phyloP scores from a whole-genome alignment of 345 rosid species.

The Salix koriyanagi region DNA sequence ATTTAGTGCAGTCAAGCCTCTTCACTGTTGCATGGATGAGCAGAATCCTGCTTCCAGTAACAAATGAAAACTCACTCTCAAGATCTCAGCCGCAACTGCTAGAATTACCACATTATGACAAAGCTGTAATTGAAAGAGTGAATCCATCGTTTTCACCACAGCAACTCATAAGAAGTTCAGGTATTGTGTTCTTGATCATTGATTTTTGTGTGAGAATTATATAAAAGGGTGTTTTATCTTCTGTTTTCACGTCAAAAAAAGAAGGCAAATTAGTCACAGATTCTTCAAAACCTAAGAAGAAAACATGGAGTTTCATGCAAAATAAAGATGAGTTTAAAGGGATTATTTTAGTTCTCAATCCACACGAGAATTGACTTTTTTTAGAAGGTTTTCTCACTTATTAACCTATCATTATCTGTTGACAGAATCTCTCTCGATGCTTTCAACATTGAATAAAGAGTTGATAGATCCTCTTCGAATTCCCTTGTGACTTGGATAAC shows the following conservation, averaged over 20 bases:
- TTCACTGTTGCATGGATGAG: slow-evolving; percentile 52
- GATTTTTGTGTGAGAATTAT: neutral
- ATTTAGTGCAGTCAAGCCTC: slow-evolving; percentile 44
- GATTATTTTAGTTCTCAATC: neutral
- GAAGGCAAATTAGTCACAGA: neutral
- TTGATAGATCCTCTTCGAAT: slow-evolving; percentile 26
- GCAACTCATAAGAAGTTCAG: slow-evolving; percentile 30
- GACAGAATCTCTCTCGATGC: slow-evolving; percentile 26
- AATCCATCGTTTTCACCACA: slow-evolving; percentile 30
- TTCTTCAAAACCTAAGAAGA: neutral
- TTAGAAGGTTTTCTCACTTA: neutral
- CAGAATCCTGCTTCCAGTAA: slow-evolving; percentile 18
- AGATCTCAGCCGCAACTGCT: slow-evolving; percentile 20
- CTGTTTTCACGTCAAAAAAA: neutral
- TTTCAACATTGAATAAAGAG: slow-evolving; percentile 29
- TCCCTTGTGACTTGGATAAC: slow-evolving; percentile 25
- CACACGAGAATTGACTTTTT: neutral
- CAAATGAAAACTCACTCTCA: slow-evolving; percentile 20
- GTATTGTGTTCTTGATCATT: slow-evolving; percentile 14
- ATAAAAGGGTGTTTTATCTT: neutral
- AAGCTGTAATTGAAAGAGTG: slow-evolving; percentile 20
- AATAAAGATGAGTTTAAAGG: neutral
- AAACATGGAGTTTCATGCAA: neutral
- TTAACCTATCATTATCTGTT: neutral
- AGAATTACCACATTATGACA: slow-evolving; percentile 23